Evolutionary conservation across 345 rosid genomes (phyloP).

Genomic region (Lepidium didymum): DNA sequence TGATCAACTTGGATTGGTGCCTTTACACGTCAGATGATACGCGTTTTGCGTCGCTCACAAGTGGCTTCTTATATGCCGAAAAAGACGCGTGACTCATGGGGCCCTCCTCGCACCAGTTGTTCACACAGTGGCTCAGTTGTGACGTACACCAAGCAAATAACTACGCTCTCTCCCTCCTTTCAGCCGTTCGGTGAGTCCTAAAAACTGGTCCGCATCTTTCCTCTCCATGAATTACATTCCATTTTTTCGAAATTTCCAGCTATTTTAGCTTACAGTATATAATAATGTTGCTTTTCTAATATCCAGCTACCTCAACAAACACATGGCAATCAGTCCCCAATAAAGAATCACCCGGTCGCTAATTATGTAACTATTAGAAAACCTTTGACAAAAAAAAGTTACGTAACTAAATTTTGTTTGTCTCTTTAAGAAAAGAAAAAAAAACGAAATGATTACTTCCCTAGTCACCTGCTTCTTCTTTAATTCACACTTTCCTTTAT

Average conservation of each 20-base stretch:
- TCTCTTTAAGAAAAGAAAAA: neutral
- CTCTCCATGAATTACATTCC: neutral
- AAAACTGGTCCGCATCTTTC: neutral
- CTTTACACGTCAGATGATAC: neutral
- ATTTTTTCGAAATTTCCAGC: neutral
- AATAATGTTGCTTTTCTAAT: neutral
- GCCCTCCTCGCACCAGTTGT: neutral
- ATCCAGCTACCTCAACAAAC: neutral
- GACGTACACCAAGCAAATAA: too few relatives aligned
- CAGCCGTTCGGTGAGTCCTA: conserved; percentile 1
- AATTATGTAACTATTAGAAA: too few relatives aligned
- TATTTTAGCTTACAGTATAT: neutral
- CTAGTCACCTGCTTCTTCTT: conserved; percentile 9
- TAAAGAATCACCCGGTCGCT: neutral
- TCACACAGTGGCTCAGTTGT: too few relatives aligned
- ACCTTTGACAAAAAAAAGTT: too few relatives aligned
- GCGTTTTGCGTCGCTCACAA: neutral
- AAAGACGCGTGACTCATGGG: conserved; percentile 14
- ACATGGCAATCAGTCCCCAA: neutral
- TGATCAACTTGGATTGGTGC: conserved; percentile 14
- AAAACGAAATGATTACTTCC: conserved; percentile 7
- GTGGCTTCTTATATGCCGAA: neutral
- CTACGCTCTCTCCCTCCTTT: too few relatives aligned
- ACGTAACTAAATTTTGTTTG: neutral
- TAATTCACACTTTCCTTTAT: too few relatives aligned